Evolutionary conservation across 345 rosid genomes (phyloP).

Genomic region (Salix suchowensis): DNA sequence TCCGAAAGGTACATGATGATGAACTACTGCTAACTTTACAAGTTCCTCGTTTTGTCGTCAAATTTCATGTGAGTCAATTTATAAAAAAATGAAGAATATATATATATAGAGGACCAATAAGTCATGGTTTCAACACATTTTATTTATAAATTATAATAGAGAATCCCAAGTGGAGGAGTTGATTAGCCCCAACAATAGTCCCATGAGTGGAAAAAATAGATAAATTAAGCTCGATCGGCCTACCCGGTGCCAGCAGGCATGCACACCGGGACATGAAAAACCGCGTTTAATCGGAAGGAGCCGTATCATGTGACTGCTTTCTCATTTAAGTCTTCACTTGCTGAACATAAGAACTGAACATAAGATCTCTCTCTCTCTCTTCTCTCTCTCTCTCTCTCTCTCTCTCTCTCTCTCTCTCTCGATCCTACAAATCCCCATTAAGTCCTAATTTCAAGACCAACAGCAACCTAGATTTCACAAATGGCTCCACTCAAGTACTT

Average conservation of each 20-base stretch:
- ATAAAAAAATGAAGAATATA: neutral
- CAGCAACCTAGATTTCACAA: neutral
- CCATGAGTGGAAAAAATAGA: neutral
- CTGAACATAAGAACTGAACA: neutral
- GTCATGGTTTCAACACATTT: neutral
- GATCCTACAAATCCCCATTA: conserved; percentile 19
- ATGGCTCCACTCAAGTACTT: conserved; percentile 46
- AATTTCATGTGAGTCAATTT: neutral
- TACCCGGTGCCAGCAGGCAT: neutral
- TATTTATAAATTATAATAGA: neutral
- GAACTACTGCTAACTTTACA: neutral
- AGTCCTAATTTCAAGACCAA: conserved; percentile 20
- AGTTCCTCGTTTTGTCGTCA: neutral
- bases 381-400: neutral
- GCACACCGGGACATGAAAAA: neutral
- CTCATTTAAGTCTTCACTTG: conserved; percentile 30
- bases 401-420: neutral
- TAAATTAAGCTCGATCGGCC: neutral
- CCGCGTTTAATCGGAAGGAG: neutral
- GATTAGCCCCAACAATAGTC: neutral
- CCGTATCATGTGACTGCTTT: conserved; percentile 34
- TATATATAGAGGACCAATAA: neutral
- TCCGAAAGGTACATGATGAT: neutral
- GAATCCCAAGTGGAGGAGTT: neutral
- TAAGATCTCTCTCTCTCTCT: neutral